phyloP scores from a whole-genome alignment of 2,329 filamentous ascomycete species.

The Penicillium sp. region DNA sequence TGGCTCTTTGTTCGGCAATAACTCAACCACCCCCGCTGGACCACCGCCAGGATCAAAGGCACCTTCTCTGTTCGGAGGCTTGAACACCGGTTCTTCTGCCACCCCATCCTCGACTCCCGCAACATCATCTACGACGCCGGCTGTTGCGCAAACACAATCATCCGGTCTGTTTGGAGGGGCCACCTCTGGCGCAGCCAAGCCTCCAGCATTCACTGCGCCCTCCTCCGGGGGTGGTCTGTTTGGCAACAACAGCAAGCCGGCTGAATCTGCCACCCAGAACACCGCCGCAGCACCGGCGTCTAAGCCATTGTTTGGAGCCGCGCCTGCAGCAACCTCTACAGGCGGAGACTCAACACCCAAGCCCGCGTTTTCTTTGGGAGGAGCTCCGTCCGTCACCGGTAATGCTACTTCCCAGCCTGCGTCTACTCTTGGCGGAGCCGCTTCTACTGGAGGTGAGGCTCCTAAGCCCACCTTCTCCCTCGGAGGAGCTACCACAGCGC shows the following conservation, averaged over 20 bases:
- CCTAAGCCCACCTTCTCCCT: conserved; percentile 22
- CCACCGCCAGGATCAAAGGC: conserved; percentile 38
- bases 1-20: conserved; percentile 32
- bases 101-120: conserved; percentile 18
- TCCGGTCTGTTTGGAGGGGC: conserved; percentile 26
- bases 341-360: conserved; percentile 9
- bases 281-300: conserved; percentile 19
- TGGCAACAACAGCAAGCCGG: conserved; percentile 27
- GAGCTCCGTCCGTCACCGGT: conserved; percentile 20
- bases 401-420: conserved; percentile 12
- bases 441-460: conserved; percentile 2
- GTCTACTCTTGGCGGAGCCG: neutral
- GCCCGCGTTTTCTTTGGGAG: conserved; percentile 25
- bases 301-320: conserved; percentile 26
- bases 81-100: conserved; percentile 22
- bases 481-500: conserved; percentile 10
- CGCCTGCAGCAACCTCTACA: conserved; percentile 14
- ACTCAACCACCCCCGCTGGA: conserved; percentile 47
- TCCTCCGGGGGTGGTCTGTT: conserved; percentile 22
- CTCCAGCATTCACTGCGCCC: conserved; percentile 23
- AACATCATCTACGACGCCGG: conserved; percentile 22
- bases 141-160: conserved; percentile 27
- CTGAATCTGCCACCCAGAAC: conserved; percentile 24
- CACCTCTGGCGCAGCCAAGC: conserved; percentile 21
- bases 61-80: conserved; percentile 21